Base-by-base conservation (phyloP, 345 rosid species). In the Erodium maritimum region DNA sequence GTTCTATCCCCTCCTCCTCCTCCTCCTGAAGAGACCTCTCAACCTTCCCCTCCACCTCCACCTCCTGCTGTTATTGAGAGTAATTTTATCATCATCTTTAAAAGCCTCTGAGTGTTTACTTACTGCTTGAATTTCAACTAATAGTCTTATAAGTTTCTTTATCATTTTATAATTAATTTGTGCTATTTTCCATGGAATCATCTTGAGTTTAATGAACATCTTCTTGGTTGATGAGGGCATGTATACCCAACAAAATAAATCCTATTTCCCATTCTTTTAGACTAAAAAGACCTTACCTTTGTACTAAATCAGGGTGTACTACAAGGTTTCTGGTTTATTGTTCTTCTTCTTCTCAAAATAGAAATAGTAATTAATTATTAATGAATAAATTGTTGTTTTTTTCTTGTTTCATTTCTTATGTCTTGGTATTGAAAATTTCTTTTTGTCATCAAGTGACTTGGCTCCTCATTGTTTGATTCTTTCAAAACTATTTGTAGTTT, bases 41-140 rank as follows among this genome's bases (percentile, higher is more conserved):
- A 72, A 68, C 76, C n/a, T n/a, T 57, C 75, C 19, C 50, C 56
- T 34, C 68, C 73, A 5, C 67, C 64, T 19, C 23, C 66, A 68
- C 76, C 77, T 29, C 21, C 76, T 53, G 74, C 58, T 16, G 29
- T 67, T 4, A 67, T 70, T 33, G 74, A 75, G 65, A 72, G 85
- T 81, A 74, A 64, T 4, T 0, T 13, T 21, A 2, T 18, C n/a
- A 16, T 55, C 11, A 7, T 54, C 50, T 52, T 1, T 12, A 7
- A 7, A 19, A 14, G 50, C 17, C 45, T 46, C 45, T 37, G 9
- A 11, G 25, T 23, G 22, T 55, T 19, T n/a, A 53, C 1, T 52
- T 48, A 29, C 33, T 25, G 33, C 33, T 29, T 42, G 29, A 0
- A 54, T 54, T 54, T 19, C 14, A 20, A 23, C 1, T 37, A 37